These are phyloP conservation scores for Artemisia tridentata DNA, from an alignment of 129 eudicot species.

Conservation along the genomic window DNA sequence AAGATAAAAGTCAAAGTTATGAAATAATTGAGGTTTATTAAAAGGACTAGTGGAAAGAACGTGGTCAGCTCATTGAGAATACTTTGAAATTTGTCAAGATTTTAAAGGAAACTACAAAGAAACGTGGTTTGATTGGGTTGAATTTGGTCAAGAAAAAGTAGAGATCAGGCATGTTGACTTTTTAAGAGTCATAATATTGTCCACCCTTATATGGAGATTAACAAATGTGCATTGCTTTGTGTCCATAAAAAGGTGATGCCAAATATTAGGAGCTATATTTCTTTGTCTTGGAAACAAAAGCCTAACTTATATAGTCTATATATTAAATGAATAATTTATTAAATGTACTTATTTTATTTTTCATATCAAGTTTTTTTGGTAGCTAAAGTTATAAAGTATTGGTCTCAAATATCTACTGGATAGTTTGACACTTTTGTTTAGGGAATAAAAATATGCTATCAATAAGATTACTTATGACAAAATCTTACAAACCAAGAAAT, in stretches of 20 bases:
- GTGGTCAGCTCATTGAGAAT: constrained; percentile 34
- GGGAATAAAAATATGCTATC: too few species aligned
- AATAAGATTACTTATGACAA: too few species aligned
- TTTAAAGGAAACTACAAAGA: constrained; percentile 30
- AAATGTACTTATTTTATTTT: background rate
- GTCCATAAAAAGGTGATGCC: constrained; percentile 24
- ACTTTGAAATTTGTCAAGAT: constrained; percentile 1
- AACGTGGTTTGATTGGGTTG: constrained; percentile 34
- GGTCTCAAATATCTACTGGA: too few species aligned
- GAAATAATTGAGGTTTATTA: too few species aligned
- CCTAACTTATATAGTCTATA: constrained; percentile 12
- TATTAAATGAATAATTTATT: background rate
- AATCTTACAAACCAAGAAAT: too few species aligned
- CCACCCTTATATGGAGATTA: constrained; percentile 14
- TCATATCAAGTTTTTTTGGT: background rate
- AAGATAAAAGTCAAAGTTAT: background rate
- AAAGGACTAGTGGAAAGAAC: constrained; percentile 32
- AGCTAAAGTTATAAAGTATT: too few species aligned
- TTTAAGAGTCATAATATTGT: constrained; percentile 21
- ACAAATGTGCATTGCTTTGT: constrained; percentile 33
- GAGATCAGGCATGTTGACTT: constrained; percentile 27
- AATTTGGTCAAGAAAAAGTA: constrained; percentile 28
- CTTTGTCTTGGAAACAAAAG: background rate
- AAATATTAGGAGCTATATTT: constrained; percentile 28
- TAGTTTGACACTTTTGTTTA: too few species aligned